Percentiles rank a stretch among this genome's conserved stretches.
Conservation (phyloP, 2,329 filamentous ascomycete genomes). For the Metarhizium robertsii region DNA sequence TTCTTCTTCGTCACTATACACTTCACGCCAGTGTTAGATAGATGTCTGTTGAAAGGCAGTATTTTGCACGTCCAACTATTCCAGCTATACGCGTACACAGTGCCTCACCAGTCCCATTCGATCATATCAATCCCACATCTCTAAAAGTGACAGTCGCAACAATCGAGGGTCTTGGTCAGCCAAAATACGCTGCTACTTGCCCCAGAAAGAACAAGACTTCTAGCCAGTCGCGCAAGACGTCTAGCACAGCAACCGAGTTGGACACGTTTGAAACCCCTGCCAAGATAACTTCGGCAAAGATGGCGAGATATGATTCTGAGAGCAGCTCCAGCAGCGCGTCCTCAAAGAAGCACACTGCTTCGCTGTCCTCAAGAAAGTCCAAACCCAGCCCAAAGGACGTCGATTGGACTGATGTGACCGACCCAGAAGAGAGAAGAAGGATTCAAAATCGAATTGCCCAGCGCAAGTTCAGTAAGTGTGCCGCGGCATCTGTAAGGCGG, state of each 20-base stretch:
- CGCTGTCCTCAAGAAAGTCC: constrained; percentile 27
- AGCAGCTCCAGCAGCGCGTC: constrained; percentile 7
- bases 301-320: constrained; percentile 13
- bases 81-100: constrained; percentile 14
- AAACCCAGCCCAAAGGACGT: constrained; percentile 38
- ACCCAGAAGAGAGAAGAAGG: constrained; percentile 61
- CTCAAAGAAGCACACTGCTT: constrained; percentile 18
- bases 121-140: constrained; percentile 2
- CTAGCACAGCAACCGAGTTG: not conserved
- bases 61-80: constrained; percentile 15
- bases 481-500: not conserved
- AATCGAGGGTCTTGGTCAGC: not conserved
- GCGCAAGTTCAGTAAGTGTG: constrained; percentile 59
- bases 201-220: not conserved
- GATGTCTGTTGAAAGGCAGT: constrained; percentile 14
- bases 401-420: constrained; percentile 61
- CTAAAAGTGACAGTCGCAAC: not conserved
- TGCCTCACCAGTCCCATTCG: constrained; percentile 13
- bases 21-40: constrained; percentile 13
- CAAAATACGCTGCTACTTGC: not conserved
- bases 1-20: not conserved
- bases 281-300: constrained; percentile 2
- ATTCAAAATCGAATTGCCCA: constrained; percentile 72
- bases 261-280: not conserved
- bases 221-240: constrained; percentile 11